Conservation (phyloP, 371 early-diverging fungal genomes). For the Mucor mucedo region DNA sequence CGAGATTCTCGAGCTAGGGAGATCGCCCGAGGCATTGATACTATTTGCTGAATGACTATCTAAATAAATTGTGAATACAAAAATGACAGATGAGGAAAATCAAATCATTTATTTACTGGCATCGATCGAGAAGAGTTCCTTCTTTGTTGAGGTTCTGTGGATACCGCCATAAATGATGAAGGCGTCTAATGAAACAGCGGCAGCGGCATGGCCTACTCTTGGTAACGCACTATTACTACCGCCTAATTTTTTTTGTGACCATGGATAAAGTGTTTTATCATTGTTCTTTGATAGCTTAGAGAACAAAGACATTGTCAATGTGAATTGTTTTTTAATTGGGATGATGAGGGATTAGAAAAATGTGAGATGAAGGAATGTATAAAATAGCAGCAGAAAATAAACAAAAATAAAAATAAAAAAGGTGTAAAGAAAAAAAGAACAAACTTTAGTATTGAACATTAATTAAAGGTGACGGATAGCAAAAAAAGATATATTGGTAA, state of each 20-base stretch:
- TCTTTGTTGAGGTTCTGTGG: slow-evolving; percentile 47
- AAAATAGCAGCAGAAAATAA: slow-evolving; percentile 2
- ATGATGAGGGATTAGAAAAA: slow-evolving; percentile 3
- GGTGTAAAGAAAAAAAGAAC: not conserved
- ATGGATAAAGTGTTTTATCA: slow-evolving; percentile 55
- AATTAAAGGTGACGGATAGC: not conserved
- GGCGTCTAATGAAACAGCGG: slow-evolving; percentile 52
- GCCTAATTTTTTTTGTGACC: slow-evolving; percentile 54
- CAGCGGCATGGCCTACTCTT: slow-evolving; percentile 65
- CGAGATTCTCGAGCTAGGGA: slow-evolving; percentile 41
- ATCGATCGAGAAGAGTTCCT: slow-evolving; percentile 66
- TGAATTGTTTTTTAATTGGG: not conserved
- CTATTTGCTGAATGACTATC: slow-evolving; percentile 41
- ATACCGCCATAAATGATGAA: slow-evolving; percentile 67
- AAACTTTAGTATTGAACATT: not conserved
- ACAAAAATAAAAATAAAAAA: not conserved
- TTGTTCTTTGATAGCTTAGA: slow-evolving; percentile 54
- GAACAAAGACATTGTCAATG: slow-evolving; percentile 48
- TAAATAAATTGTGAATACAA: slow-evolving; percentile 8
- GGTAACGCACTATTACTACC: slow-evolving; percentile 52
- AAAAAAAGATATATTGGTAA: slow-evolving; percentile 4
- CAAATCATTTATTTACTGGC: slow-evolving; percentile 47
- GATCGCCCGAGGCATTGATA: slow-evolving; percentile 43
- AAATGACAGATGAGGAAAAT: not conserved
- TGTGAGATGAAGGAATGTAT: slow-evolving; percentile 1